phyloP scores from a whole-genome alignment of 2,329 filamentous ascomycete species.

The Ceratocystis diversiconidia region DNA sequence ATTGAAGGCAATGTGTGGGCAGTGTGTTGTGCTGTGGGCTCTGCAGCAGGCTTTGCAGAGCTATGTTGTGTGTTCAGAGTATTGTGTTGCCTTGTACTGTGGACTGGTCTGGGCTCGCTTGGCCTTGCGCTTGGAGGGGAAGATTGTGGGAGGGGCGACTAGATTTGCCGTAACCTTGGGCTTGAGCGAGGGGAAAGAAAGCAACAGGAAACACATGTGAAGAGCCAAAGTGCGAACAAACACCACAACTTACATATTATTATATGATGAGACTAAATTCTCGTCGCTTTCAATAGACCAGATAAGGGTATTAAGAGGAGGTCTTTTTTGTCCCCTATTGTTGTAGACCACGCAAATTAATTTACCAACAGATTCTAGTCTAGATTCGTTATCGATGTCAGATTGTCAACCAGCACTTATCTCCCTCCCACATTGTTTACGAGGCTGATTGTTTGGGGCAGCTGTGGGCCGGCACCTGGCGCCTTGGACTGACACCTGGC shows the following conservation, averaged over 20 bases:
- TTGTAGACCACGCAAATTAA: not conserved
- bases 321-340: no score
- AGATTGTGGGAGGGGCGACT: not conserved
- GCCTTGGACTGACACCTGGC: no score
- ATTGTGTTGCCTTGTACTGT: not conserved
- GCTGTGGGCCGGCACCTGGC: no score
- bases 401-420: not conserved
- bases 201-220: not conserved
- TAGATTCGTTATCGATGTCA: not conserved
- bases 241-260: no score
- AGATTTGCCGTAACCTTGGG: not conserved
- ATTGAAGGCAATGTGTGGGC: not conserved
- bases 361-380: not conserved
- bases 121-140: not conserved
- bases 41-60: not conserved
- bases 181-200: not conserved
- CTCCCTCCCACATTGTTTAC: not conserved
- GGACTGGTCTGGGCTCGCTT: not conserved
- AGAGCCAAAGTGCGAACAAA: no score
- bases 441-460: no score
- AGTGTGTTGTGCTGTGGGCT: not conserved
- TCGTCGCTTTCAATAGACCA: no score
- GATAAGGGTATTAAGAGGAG: no score
- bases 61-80: not conserved
- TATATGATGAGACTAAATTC: no score